A percentile compares a stretch with the other conserved stretches of the same genome.
Evolutionary conservation across 768 basidiomycete species (phyloP).

Genomic region (Boletus rubroflammeus): DNA sequence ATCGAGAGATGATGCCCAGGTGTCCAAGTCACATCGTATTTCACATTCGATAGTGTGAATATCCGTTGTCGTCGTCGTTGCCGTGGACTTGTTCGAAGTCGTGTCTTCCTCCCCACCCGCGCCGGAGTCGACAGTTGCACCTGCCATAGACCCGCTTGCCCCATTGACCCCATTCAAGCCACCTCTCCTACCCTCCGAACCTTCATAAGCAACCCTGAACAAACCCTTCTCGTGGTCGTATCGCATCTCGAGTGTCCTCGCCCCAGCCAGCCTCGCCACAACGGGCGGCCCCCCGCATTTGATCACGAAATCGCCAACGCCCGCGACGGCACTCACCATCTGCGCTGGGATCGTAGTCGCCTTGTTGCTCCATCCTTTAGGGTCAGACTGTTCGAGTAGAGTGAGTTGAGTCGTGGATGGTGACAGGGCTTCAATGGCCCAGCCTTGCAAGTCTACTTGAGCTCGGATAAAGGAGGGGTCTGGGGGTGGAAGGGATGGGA

Average conservation of each 20-base stretch:
- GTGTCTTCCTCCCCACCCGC: constrained; percentile 19
- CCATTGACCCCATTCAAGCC: constrained; percentile 24
- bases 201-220: constrained; percentile 84
- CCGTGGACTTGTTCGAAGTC: background rate
- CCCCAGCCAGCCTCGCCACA: constrained; percentile 79
- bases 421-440: constrained; percentile 94
- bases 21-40: constrained; percentile 87
- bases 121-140: background rate
- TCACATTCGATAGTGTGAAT: constrained; percentile 78
- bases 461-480: constrained; percentile 85
- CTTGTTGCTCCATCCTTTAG: constrained; percentile 96
- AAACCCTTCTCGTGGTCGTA: constrained; percentile 86
- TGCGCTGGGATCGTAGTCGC: constrained; percentile 83
- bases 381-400: constrained; percentile 93
- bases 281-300: constrained; percentile 93
- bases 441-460: constrained; percentile 97
- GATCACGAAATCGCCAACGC: constrained; percentile 93
- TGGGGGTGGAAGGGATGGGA: constrained; percentile 63
- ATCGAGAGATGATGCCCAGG: constrained; percentile 80
- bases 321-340: constrained; percentile 86
- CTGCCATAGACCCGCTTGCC: constrained; percentile 2
- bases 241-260: constrained; percentile 64
- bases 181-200: constrained; percentile 47
- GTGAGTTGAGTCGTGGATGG: constrained; percentile 94
- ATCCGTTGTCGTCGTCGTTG: constrained; percentile 15